These are phyloP conservation scores for Histomonas meleagridis DNA, from an alignment of 208 protist genomes.

Conservation along the genomic window DNA sequence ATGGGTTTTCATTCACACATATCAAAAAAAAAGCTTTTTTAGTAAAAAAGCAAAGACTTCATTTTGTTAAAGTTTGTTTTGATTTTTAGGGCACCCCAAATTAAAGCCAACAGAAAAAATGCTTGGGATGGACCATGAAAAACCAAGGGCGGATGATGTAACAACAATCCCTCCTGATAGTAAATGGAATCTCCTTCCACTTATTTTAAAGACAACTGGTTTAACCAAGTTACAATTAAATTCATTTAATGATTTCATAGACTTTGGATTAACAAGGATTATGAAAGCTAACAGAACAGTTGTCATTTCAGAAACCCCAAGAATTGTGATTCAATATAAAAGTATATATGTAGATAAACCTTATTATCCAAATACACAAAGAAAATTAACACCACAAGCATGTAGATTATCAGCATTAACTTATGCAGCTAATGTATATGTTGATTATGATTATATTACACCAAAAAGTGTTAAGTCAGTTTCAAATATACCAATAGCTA, in stretches of 20 bases:
- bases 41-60: no score
- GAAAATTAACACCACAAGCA: background rate
- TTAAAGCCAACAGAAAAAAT: no score
- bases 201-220: background rate
- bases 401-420: background rate
- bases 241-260: constrained; percentile 28
- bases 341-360: background rate
- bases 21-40: no score
- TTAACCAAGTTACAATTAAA: background rate
- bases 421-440: background rate
- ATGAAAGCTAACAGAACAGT: constrained; percentile 17
- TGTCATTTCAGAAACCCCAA: background rate
- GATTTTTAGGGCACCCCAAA: no score
- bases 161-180: background rate
- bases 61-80: no score
- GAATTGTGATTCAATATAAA: background rate
- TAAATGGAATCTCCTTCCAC: constrained; percentile 1
- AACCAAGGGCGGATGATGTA: background rate
- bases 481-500: constrained; percentile 70
- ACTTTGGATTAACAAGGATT: background rate
- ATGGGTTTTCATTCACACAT: no score
- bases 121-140: no score
- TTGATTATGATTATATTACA: constrained; percentile 14
- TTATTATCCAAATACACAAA: background rate
- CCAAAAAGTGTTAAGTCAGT: background rate